A percentile compares a stretch with the other conserved stretches of the same genome.
Conservation (phyloP, 108 stramenopile species). For the Seminavis robusta region DNA sequence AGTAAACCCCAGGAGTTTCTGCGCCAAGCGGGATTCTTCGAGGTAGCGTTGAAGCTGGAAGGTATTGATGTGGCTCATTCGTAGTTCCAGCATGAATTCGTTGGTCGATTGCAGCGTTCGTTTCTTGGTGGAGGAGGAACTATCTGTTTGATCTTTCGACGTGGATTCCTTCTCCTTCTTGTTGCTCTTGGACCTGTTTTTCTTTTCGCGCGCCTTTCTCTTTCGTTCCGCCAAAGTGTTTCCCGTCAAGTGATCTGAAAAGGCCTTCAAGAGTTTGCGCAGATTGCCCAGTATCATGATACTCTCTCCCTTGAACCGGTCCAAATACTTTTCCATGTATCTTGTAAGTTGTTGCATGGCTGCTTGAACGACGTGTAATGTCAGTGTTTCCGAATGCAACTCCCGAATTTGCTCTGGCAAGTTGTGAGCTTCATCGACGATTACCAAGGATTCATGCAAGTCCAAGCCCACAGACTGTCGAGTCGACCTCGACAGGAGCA, state of each 20-base stretch:
- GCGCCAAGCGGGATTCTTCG: conserved; percentile 69
- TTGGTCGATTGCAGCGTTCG: conserved; percentile 74
- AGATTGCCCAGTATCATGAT: conserved; percentile 83
- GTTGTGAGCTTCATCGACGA: conserved; percentile 99
- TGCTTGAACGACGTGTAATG: conserved; percentile 37
- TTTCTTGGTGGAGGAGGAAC: too few species aligned
- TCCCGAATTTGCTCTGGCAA: conserved; percentile 77
- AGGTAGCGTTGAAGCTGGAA: conserved; percentile 89
- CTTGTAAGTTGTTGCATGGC: conserved; percentile 52
- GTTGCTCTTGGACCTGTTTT: background rate
- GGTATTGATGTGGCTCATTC: conserved; percentile 90
- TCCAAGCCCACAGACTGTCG: conserved; percentile 77
- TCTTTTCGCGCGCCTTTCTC: background rate
- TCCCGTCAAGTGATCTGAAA: conserved; percentile 38
- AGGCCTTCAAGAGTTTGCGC: conserved; percentile 56
- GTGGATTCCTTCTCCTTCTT: background rate
- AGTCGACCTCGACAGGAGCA: conserved; percentile 62
- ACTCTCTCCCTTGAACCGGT: conserved; percentile 63
- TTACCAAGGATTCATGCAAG: conserved; percentile 72
- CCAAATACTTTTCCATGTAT: conserved; percentile 53
- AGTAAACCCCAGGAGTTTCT: conserved; percentile 87
- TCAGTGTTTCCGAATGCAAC: conserved; percentile 47
- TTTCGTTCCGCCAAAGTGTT: background rate
- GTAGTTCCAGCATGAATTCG: conserved; percentile 75
- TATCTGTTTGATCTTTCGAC: too few species aligned